phyloP scores from a whole-genome alignment of 2,329 filamentous ascomycete species.

The Neonectria sp. region DNA sequence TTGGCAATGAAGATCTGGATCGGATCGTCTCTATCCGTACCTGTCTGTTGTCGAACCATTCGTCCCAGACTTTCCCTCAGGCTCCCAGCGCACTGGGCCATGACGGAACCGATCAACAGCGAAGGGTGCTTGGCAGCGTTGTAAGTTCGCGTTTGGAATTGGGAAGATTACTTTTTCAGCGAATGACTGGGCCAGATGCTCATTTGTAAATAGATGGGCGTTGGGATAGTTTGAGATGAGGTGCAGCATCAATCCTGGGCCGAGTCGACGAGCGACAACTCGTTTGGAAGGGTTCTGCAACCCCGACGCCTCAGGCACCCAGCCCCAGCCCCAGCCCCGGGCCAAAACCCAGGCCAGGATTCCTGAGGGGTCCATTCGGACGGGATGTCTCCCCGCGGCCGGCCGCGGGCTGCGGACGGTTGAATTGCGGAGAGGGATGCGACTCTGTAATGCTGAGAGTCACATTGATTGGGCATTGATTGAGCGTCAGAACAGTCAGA shows the following conservation, averaged over 20 bases:
- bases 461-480: not conserved
- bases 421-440: conserved; percentile 13
- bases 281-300: not conserved
- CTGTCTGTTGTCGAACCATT: conserved; percentile 14
- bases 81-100: not conserved
- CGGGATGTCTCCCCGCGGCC: conserved; percentile 17
- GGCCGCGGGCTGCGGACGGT: conserved; percentile 3
- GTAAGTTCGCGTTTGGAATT: not conserved
- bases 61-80: not conserved
- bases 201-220: not conserved
- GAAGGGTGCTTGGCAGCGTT: not conserved
- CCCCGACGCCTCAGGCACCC: conserved; percentile 9
- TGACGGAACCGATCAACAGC: not conserved
- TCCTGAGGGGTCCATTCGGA: conserved; percentile 9
- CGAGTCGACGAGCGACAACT: conserved; percentile 4
- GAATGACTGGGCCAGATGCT: not conserved
- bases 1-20: conserved; percentile 24
- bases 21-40: conserved; percentile 5
- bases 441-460: not conserved
- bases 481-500: not conserved
- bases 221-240: not conserved
- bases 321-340: conserved; percentile 12
- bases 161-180: not conserved
- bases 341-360: conserved; percentile 8
- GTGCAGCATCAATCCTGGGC: conserved; percentile 6